Evolutionary conservation across 108 stramenopile species (phyloP).

Genomic region (Pseudonitzschia delicatissima): DNA sequence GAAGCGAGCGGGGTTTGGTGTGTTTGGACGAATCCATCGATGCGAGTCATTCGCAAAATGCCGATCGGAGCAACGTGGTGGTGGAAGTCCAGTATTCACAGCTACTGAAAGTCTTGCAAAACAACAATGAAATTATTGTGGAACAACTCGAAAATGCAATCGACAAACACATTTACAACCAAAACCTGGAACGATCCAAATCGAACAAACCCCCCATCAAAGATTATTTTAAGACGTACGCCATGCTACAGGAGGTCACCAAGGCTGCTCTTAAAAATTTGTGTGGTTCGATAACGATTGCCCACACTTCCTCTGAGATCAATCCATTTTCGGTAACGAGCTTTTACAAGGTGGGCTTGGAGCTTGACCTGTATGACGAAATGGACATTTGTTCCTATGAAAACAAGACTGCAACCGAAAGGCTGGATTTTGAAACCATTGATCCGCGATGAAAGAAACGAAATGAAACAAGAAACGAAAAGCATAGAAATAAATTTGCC

Average conservation of each 20-base stretch:
- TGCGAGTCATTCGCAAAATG: constrained; percentile 10
- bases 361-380: constrained; percentile 28
- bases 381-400: constrained; percentile 32
- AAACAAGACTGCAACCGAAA: neutral
- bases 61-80: constrained; percentile 17
- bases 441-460: constrained; percentile 2
- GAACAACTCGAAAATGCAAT: constrained; percentile 16
- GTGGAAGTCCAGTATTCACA: constrained; percentile 7
- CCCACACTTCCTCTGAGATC: constrained; percentile 36
- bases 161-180: constrained; percentile 26
- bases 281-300: constrained; percentile 38
- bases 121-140: neutral
- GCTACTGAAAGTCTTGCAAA: neutral
- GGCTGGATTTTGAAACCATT: constrained; percentile 15
- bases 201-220: constrained; percentile 18
- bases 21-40: constrained; percentile 6
- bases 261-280: constrained; percentile 27
- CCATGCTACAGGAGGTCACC: constrained; percentile 51
- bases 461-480: no score
- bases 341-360: constrained; percentile 49
- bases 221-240: constrained; percentile 32
- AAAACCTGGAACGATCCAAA: constrained; percentile 23
- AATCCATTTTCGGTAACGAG: constrained; percentile 43
- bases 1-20: neutral
- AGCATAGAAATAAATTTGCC: no score